These are phyloP conservation scores for Ustanciosporium gigantosporum DNA, from an alignment of 1,284 basidiomycete genomes.

Conservation along the genomic window DNA sequence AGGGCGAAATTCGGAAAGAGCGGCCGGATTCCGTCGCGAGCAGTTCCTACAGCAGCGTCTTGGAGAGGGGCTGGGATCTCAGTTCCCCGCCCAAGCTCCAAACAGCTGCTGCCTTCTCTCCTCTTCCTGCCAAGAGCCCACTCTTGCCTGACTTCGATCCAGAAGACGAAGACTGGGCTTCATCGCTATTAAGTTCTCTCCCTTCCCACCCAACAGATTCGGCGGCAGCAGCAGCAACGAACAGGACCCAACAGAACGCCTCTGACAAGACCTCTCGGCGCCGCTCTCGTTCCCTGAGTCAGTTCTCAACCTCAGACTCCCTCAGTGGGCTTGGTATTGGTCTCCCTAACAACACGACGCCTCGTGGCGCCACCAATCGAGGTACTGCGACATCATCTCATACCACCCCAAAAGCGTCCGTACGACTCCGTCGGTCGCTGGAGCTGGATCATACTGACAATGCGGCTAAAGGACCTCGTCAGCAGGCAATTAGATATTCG, in stretches of 20 bases:
- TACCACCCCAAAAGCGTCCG: conserved; percentile 24
- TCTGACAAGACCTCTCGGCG: conserved; percentile 8
- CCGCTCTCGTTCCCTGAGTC: too few species aligned
- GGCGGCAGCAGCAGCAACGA: neutral
- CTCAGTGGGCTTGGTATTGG: conserved; percentile 31
- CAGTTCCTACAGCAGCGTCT: conserved; percentile 45
- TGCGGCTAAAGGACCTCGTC: neutral
- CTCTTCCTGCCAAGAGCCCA: conserved; percentile 30
- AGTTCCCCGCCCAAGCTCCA: conserved; percentile 10
- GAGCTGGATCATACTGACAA: neutral
- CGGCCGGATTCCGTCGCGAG: conserved; percentile 31
- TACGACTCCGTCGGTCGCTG: conserved; percentile 10
- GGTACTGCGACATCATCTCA: neutral
- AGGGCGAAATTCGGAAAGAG: conserved; percentile 4
- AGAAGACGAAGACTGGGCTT: conserved; percentile 40
- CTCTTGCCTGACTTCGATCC: conserved; percentile 35
- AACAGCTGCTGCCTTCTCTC: neutral
- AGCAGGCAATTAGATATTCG: too few species aligned
- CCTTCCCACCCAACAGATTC: too few species aligned
- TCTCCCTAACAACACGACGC: conserved; percentile 14
- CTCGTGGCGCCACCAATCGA: conserved; percentile 5
- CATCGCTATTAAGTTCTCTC: conserved; percentile 29
- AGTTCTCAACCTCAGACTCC: conserved; percentile 7
- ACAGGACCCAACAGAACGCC: neutral
- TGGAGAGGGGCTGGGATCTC: conserved; percentile 37